These are phyloP conservation scores for Arthrobotrys megalospora DNA, from an alignment of 2,329 filamentous ascomycete species.

Conservation along the genomic window DNA sequence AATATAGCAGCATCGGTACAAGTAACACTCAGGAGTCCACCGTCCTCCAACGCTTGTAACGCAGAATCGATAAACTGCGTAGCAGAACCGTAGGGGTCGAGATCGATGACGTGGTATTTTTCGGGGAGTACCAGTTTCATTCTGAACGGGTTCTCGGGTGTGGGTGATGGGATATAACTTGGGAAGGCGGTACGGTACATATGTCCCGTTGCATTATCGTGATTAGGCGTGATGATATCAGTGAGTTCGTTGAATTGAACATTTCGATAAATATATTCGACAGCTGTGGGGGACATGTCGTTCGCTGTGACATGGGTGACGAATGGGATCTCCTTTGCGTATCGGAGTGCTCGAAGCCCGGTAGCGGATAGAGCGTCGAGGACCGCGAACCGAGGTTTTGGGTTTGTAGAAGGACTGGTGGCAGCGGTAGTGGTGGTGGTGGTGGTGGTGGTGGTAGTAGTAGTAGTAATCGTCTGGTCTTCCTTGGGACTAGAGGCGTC, in stretches of 20 bases:
- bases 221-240: constrained; percentile 33
- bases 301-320: constrained; percentile 88
- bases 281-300: constrained; percentile 84
- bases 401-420: constrained; percentile 8
- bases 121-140: constrained; percentile 63
- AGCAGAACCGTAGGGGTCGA: constrained; percentile 95
- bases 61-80: constrained; percentile 93
- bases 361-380: constrained; percentile 95
- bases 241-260: constrained; percentile 82
- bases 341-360: constrained; percentile 89
- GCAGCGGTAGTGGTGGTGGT: constrained; percentile 14
- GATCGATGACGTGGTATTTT: constrained; percentile 92
- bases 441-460: constrained; percentile 25
- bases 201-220: constrained; percentile 84
- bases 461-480: constrained; percentile 21
- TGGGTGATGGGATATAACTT: constrained; percentile 21
- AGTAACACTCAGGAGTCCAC: constrained; percentile 92
- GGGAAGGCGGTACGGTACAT: constrained; percentile 76
- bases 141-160: constrained; percentile 32
- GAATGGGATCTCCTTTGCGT: constrained; percentile 90
- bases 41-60: constrained; percentile 84
- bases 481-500: constrained; percentile 40
- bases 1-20: constrained; percentile 97
- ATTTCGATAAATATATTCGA: constrained; percentile 86
- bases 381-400: constrained; percentile 77